Base-by-base conservation (phyloP, 2,329 filamentous ascomycete genomes). In the Pestalotiopsis sp. region DNA sequence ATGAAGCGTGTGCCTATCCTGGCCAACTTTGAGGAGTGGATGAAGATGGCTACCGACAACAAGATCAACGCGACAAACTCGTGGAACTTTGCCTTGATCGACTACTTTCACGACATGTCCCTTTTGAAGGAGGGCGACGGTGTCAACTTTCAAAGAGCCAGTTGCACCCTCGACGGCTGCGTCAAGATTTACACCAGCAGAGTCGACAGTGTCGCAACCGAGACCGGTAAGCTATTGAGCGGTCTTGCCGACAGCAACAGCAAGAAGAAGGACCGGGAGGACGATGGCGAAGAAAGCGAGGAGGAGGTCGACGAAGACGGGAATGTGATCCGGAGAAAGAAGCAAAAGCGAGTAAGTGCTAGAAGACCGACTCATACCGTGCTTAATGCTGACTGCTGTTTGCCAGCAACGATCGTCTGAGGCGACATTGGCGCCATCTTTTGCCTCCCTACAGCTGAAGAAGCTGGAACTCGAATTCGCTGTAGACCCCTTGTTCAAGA, bases 31-130 rank as follows among this genome's bases (percentile, higher is more conserved):
- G 96, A 99, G 80, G 96, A 99, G 80, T 98, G 95, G 96, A 98
- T 99, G 94, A 99, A 98, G 86, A 97, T 99, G 94, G 96, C 96
- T 2, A 98, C 96, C 17, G 96, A 99, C 84, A 99, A 99, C 83
- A 96, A 96, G 82, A 99, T 99, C 86, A 99, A 98, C 79, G 95
- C 96, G 63, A 90, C 92, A 69, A 99, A 99, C 81, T 98, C 95
- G 38, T 99, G 96, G 96, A 98, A 98, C 80, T 98, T 99, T 82
- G 96, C 96, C n/a, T 88, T 99, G 20, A 99, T 99, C 78, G 96
- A 99, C 81, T 99, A 99, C 82, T 99, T 99, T 77, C 95, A 99
- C 80, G 96, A 99, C 77, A 98, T 99, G 96, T 97, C 94, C 1
- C 84, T 99, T 58, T 85, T 99, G 62, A 97, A 97, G 78, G 96